Conservation (phyloP, 495 filamentous ascomycete species). For the Lasiosphaeria ovina region DNA sequence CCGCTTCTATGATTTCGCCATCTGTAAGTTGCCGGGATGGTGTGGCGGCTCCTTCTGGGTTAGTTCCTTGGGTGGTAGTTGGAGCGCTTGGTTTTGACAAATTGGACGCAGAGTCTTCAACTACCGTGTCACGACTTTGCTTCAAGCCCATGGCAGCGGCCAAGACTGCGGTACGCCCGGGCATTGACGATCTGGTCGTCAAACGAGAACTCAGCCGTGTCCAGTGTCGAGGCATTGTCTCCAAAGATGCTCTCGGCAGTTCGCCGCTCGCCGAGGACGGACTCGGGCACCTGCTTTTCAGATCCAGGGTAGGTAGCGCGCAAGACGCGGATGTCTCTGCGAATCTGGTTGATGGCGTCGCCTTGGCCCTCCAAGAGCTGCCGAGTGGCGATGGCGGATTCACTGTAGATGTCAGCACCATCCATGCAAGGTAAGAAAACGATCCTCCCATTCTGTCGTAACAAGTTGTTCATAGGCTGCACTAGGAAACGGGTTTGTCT, state of each 20-base stretch:
- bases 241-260: not conserved
- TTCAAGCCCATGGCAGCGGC: not conserved
- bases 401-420: not conserved
- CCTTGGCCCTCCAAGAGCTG: not conserved
- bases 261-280: not conserved
- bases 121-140: not conserved
- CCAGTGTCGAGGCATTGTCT: not conserved
- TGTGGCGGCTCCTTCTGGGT: too few species aligned
- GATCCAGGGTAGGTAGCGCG: not conserved
- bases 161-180: not conserved
- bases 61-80: too few species aligned
- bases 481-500: not conserved
- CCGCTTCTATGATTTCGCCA: not conserved
- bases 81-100: too few species aligned
- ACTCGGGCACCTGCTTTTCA: not conserved
- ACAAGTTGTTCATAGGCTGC: not conserved
- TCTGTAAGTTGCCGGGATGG: not conserved
- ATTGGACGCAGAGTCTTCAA: not conserved
- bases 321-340: not conserved
- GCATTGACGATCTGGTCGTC: not conserved
- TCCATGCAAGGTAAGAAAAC: too few species aligned
- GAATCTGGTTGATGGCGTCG: conserved; percentile 1
- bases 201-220: not conserved
- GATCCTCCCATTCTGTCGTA: not conserved
- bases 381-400: not conserved